Percentiles rank a stretch among this genome's conserved stretches.
Evolutionary conservation across 179 eudicot genomes (phyloP).

Genomic region (Spergularia azorica): DNA sequence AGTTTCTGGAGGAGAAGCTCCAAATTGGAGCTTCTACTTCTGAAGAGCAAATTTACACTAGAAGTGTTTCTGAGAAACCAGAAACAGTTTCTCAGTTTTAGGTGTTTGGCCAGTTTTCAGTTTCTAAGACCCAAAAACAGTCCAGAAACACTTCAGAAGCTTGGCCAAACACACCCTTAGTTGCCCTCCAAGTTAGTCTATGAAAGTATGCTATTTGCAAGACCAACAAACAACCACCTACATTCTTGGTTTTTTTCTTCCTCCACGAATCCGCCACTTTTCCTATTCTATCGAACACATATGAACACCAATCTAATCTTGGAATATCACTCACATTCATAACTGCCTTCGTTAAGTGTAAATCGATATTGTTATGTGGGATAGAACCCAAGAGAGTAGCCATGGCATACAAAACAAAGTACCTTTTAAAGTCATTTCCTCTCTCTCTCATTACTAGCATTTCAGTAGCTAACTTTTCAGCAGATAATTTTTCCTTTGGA

Average conservation of each 20-base stretch:
- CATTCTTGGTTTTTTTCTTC: not conserved
- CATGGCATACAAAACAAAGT: conserved; percentile 1
- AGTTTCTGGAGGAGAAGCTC: too few relatives aligned
- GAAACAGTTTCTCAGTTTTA: too few relatives aligned
- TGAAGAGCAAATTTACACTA: too few relatives aligned
- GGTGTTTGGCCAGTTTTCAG: too few relatives aligned
- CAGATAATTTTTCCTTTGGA: not conserved
- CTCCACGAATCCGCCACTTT: not conserved
- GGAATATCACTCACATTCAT: not conserved
- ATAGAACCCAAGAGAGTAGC: not conserved
- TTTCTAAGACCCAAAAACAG: too few relatives aligned
- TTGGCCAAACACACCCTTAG: too few relatives aligned
- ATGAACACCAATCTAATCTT: not conserved
- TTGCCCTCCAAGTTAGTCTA: not conserved
- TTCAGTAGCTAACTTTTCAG: not conserved
- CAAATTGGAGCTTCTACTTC: too few relatives aligned
- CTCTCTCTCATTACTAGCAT: not conserved
- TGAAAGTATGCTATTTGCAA: not conserved
- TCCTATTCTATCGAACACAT: not conserved
- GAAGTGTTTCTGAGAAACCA: too few relatives aligned
- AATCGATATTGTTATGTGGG: not conserved
- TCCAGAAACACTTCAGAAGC: too few relatives aligned
- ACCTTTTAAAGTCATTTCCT: not conserved
- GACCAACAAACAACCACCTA: not conserved
- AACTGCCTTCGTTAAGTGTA: not conserved